These are phyloP conservation scores for Globisporangium perplexum DNA, from an alignment of 352 stramenopile species.

Conservation along the genomic window DNA sequence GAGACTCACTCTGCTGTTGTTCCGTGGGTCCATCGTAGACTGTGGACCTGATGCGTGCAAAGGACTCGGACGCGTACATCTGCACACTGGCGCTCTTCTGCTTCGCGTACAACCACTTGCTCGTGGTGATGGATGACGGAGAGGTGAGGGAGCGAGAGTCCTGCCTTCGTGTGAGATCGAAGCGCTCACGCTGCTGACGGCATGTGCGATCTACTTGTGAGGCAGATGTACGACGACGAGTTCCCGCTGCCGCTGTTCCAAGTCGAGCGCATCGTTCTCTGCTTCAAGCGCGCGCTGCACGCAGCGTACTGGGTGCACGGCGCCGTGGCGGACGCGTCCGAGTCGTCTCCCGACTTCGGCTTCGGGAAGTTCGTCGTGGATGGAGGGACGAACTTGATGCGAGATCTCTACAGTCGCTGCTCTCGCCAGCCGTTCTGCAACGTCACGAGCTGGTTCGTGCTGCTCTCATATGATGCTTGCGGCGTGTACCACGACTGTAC, in stretches of 20 bases:
- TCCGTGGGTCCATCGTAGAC: slow-evolving; percentile 20
- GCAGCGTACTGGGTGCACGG: slow-evolving; percentile 45
- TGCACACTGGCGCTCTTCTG: slow-evolving; percentile 52
- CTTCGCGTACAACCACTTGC: slow-evolving; percentile 54
- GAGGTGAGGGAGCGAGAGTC: slow-evolving; percentile 29
- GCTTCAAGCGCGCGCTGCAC: slow-evolving; percentile 52
- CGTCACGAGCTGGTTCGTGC: slow-evolving; percentile 68
- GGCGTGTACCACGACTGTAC: too few relatives aligned
- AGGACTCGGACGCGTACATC: slow-evolving; percentile 34
- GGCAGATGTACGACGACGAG: slow-evolving; percentile 65
- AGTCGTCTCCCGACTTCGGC: background rate
- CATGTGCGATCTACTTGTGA: background rate
- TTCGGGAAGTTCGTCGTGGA: slow-evolving; percentile 64
- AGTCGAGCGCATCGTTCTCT: slow-evolving; percentile 52
- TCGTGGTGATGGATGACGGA: slow-evolving; percentile 63
- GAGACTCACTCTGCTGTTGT: background rate
- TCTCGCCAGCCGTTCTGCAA: slow-evolving; percentile 68
- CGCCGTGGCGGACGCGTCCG: slow-evolving; percentile 13
- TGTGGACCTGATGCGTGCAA: slow-evolving; percentile 34
- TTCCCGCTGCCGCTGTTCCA: slow-evolving; percentile 63
- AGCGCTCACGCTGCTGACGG: too few relatives aligned
- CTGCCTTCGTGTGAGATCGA: too few relatives aligned
- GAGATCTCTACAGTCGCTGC: slow-evolving; percentile 62
- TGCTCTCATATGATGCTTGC: too few relatives aligned
- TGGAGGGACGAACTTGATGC: slow-evolving; percentile 45